Evolutionary conservation across 495 filamentous ascomycete genomes (phyloP), one percentile per base, ranked within the genome.

Genomic region (Rostrohypoxylon terebratum): DNA sequence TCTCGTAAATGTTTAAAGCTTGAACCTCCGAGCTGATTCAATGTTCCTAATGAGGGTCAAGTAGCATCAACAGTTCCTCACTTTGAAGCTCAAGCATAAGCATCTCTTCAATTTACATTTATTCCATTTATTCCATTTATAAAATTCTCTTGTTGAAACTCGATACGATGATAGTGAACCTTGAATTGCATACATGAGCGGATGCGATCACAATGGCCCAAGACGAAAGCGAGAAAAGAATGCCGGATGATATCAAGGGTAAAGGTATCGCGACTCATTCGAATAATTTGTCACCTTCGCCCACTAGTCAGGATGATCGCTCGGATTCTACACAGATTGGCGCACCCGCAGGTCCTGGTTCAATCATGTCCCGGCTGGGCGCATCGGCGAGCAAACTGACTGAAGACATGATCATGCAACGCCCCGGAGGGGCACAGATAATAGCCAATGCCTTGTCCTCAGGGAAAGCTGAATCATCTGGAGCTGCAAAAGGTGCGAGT

Each of bases 391-490:
- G 61, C 42, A 69, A 63, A 55, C 51, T 77, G 23, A 54, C 68
- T 9, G 53, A 53, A 2, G 62, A 60, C 1, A 44, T 68, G 45
- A 66, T 76, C 21, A 21, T 57, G 14, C 47, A 38, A 18, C 13
- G 57, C 42, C 50, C 63, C 3, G 51, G 57, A 21, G 25, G 31
- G 11, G 21, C 51, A 13, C 42, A 59, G 21, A 3, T 68, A 25
- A 3, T 68, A 25, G 18, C 58, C 6, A 33, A 62, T n/a, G 38
- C 40, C 33, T 21, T 72, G 28, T 50, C 70, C 8, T 64, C 74
- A 36, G 40, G 36, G 28, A 78, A 78, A 69, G 65, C 68, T 6
- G 76, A 68, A 48, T 72, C 68, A 16, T 78, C 76, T 0, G 44
- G 66, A 11, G 10, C 54, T 1, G 0, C 34, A 18, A 34, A 50